Evolutionary conservation across 352 stramenopile species (phyloP).

Genomic region (Pythium sp.): DNA sequence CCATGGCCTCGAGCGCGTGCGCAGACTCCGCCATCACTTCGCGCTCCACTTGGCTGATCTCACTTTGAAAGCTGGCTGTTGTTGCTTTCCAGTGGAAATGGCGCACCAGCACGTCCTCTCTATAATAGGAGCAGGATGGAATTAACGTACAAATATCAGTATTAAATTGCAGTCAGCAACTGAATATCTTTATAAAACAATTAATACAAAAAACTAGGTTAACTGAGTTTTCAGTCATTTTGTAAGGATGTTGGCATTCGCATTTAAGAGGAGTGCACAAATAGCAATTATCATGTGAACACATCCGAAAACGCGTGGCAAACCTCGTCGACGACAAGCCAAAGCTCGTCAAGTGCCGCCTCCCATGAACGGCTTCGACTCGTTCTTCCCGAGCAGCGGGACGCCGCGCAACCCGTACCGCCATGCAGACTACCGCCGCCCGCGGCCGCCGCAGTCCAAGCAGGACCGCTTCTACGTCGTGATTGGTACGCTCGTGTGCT

Average conservation of each 20-base stretch:
- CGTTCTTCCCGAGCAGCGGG: constrained; percentile 63
- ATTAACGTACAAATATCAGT: neutral
- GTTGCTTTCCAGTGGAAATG: constrained; percentile 3
- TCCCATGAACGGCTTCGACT: constrained; percentile 59
- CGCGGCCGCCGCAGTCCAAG: constrained; percentile 26
- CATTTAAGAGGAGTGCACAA: too few species aligned
- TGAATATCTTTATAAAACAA: too few species aligned
- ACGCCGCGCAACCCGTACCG: constrained; percentile 75
- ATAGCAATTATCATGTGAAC: too few species aligned
- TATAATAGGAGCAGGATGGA: neutral
- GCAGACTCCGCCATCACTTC: constrained; percentile 1
- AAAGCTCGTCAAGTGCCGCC: neutral
- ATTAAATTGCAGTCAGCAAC: too few species aligned
- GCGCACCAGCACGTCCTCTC: neutral
- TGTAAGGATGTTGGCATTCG: too few species aligned
- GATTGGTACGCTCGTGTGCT: constrained; percentile 61
- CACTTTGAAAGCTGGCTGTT: neutral
- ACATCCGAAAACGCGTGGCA: constrained; percentile 7
- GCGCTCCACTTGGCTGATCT: neutral
- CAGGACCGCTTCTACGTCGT: constrained; percentile 62
- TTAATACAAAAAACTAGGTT: too few species aligned
- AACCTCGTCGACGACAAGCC: neutral
- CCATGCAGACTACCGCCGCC: constrained; percentile 42
- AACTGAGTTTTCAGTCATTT: too few species aligned
- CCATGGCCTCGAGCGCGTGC: constrained; percentile 48